Evolutionary conservation across 257 asterid genomes (phyloP).

Genomic region (Pogostemon cablin): DNA sequence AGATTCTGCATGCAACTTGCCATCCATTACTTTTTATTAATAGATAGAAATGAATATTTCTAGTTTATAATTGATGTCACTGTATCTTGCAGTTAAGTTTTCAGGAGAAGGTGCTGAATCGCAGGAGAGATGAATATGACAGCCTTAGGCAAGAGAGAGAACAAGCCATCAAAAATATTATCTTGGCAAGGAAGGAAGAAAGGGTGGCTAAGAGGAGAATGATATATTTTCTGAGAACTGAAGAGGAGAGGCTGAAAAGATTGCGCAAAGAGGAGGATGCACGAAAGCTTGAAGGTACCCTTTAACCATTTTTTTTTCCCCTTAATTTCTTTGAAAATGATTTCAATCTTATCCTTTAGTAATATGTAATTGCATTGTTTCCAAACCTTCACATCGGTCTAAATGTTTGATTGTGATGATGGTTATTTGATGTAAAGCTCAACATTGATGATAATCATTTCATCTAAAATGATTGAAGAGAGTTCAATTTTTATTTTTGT

Average conservation of each 20-base stretch:
- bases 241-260: constrained; percentile 74
- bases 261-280: constrained; percentile 85
- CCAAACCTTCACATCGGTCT: too few species aligned
- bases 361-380: neutral
- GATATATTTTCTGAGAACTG: constrained; percentile 59
- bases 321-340: too few species aligned
- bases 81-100: constrained; percentile 18
- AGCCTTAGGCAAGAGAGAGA: constrained; percentile 34
- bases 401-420: too few species aligned
- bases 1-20: too few species aligned
- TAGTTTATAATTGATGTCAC: neutral
- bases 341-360: neutral
- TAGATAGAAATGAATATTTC: neutral
- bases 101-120: constrained; percentile 27
- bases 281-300: constrained; percentile 79
- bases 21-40: too few species aligned
- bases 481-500: too few species aligned
- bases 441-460: too few species aligned
- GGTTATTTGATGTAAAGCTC: too few species aligned
- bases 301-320: neutral
- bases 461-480: too few species aligned
- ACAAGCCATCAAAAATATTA: constrained; percentile 43
- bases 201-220: constrained; percentile 71
- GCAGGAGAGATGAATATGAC: constrained; percentile 29
- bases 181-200: constrained; percentile 62